Base-by-base conservation (phyloP, 2,329 filamentous ascomycete species). In the Fusarium chuoi region DNA sequence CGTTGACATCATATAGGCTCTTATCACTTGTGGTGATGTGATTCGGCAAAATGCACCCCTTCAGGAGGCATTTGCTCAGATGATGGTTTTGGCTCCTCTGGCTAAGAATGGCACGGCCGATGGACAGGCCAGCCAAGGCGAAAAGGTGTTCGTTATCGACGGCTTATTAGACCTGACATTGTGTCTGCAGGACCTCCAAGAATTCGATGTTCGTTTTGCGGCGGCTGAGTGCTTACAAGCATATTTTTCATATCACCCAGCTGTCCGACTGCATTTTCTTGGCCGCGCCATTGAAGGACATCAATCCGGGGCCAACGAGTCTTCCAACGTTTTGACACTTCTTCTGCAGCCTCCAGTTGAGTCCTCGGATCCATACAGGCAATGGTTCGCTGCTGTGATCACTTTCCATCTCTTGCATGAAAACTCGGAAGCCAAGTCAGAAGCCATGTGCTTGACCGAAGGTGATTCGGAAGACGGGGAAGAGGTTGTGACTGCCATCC, bases 401-500 rank as follows among this genome's bases (percentile, higher is more conserved):
- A 88, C 96, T 71, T 93, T 98, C 75, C 95, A 98, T 78, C 86
- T 99, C 17, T 83, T 98, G 24, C 93, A 92, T 70, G 94, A 97
- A 68, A 93, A 96, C 75, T 84, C 89, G 7, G 89, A 93, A 73
- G 94, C 94, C 4, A 98, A 98, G 81, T 87, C 88, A 11, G 87
- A 93, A 56, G 91, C 95, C 24, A 94, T 97, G 88, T 88, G 89
- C 28, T 91, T 99, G 26, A 94, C 91, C 1, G 96, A 98, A 82
- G 96, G 96, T 17, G 94, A 98, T 81, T 93, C 94, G 28, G 91
- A 92, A 39, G 94, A 88, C 75, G 96, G 96, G 8, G 96, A 99
- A 84, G 96, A 99, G 82, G 94, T 98, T 18, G 92, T 99, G 18
- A 98, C 96, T 1, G 94, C 94, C 78, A 94, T 99, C 57, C 96